These are phyloP conservation scores for Pseudomicrostroma phylloplanum DNA, from an alignment of 1,284 basidiomycete species.

Conservation along the genomic window DNA sequence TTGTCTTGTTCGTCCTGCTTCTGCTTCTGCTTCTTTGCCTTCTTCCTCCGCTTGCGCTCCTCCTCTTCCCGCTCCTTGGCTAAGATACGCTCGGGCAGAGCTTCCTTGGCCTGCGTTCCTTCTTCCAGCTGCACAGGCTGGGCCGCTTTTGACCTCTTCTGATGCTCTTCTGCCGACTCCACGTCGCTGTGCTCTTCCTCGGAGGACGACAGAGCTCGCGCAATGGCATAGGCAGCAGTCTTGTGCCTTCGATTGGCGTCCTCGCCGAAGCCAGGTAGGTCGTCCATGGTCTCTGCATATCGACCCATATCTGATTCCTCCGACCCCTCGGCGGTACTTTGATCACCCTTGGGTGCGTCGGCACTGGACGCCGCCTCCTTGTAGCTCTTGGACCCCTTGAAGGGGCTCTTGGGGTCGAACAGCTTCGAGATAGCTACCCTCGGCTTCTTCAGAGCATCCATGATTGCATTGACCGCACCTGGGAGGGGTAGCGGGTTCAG, in stretches of 20 bases:
- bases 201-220: background rate
- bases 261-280: constrained; percentile 13
- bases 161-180: background rate
- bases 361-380: background rate
- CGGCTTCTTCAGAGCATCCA: constrained; percentile 42
- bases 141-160: background rate
- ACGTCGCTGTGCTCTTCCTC: background rate
- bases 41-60: background rate
- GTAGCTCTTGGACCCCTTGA: constrained; percentile 1
- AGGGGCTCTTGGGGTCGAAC: constrained; percentile 26
- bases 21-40: background rate
- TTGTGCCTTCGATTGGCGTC: constrained; percentile 6
- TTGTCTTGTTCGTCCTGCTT: background rate
- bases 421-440: constrained; percentile 43
- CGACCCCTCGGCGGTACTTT: too few species aligned
- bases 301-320: constrained; percentile 10
- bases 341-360: constrained; percentile 8
- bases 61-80: background rate
- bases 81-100: background rate
- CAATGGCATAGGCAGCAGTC: background rate
- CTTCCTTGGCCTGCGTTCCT: background rate
- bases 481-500: constrained; percentile 50
- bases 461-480: constrained; percentile 42
- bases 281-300: constrained; percentile 11
- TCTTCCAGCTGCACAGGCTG: background rate